Base-by-base conservation (phyloP, 345 rosid genomes). In the Hypericum perforatum region DNA sequence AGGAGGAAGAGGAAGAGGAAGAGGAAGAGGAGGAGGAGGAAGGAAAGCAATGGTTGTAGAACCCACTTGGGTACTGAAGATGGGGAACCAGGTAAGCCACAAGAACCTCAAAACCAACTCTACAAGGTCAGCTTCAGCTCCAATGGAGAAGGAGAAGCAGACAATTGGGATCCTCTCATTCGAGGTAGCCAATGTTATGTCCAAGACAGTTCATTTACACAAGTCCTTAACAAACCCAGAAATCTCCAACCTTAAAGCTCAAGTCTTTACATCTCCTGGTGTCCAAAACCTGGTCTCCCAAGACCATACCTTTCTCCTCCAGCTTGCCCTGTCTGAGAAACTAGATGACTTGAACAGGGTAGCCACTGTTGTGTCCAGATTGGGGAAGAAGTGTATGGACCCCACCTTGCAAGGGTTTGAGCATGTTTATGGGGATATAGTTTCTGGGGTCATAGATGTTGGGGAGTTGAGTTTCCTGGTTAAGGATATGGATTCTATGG, bases 371-470 rank as follows among this genome's bases (percentile, higher is more conserved):
- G 91, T 87, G 9, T 91, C 98, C 52, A 77, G 98, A 73, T 64
- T 91, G 13, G 98, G 98, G 1, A 85, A 82, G 70, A 87, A 81
- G 63, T 91, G 98, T 54, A 63, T 42, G 15, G 96, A 85, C 64
- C 90, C 96, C 0, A 95, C 98, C 56, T 70, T 91, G 55, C 95
- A 74, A 66, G 98, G 98, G 8, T 91, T 91, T 32, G 98, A 91
- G 64, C 98, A 91, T 67, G 98, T 91, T 3, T 91, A 81, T 54
- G 87, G 78, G 36, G 98, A 91, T 66, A 68, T 91, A 43, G 67
- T 78, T 16, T 74, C 57, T 57, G 88, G 96, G n/a, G 81, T 59
- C 6, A 91, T 91, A 51, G 82, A 91, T 72, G 84, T 87, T 37
- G 85, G 69, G 72, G 86, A 78, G 36, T 70, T 91, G 66, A 90